Evolutionary conservation across 352 stramenopile genomes (phyloP).

Genomic region (Globisporangium okanoganense): DNA sequence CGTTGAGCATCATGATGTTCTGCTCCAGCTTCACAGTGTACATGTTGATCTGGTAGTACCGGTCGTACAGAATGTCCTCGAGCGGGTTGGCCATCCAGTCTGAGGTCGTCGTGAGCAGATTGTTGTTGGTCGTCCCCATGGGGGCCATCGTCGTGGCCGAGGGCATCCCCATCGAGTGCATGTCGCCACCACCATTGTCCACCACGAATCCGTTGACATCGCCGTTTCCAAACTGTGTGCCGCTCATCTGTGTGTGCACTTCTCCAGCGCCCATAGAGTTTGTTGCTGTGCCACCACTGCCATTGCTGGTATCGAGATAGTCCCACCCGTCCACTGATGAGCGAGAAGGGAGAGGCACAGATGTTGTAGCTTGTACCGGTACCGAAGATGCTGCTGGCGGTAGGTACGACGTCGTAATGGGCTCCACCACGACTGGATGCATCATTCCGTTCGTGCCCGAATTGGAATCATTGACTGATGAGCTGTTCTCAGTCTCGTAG

Average conservation of each 20-base stretch:
- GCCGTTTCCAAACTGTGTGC: not conserved
- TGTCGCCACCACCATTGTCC: not conserved
- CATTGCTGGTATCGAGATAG: not conserved
- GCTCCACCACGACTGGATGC: not conserved
- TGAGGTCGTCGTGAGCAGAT: slow-evolving; percentile 21
- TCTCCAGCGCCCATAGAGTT: not conserved
- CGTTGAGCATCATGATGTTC: slow-evolving; percentile 31
- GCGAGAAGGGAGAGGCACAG: not conserved
- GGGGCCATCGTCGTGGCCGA: not conserved
- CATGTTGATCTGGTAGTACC: slow-evolving; percentile 43
- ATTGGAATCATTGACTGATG: not conserved
- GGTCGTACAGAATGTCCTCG: slow-evolving; percentile 50
- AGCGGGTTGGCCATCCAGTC: slow-evolving; percentile 42
- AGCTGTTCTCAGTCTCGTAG: slow-evolving; percentile 10
- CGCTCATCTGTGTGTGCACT: not conserved
- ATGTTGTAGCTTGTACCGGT: not conserved
- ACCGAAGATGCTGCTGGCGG: not conserved
- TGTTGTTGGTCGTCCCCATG: slow-evolving; percentile 6
- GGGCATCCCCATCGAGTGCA: not conserved
- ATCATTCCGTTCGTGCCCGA: not conserved
- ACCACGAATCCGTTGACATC: slow-evolving; percentile 1
- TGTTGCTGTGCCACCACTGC: not conserved
- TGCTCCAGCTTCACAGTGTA: slow-evolving; percentile 42
- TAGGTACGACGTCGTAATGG: not conserved
- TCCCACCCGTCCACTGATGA: not conserved